Evolutionary conservation across 2,329 filamentous ascomycete species (phyloP), one percentile per base, ranked within the genome.

Genomic region (Leptographium radiaticola): DNA sequence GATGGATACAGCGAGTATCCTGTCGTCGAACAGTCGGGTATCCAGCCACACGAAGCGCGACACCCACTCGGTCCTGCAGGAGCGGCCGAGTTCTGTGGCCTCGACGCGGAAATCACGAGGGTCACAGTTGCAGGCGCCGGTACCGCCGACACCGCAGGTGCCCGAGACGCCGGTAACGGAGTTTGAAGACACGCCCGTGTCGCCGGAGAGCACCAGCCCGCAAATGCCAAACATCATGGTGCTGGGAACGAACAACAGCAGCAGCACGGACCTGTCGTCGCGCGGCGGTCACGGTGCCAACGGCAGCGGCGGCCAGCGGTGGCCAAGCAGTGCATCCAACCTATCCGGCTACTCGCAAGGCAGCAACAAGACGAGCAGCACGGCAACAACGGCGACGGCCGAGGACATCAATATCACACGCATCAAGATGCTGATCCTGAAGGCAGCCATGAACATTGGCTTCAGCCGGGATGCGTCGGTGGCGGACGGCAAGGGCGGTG

Each of bases 161-260:
- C 90, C 90, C 1, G 91, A 97, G 69, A 97, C 90, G 0, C 90
- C 90, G 0, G 91, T 91, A 0, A 97, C 90, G 6, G 89, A 96
- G 60, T 96, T 96, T 62, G 91, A 96, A 66, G 90, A 97, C 64
- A 89, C 86, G 0, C 84, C 87, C 5, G 80, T 89, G 45, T 94
- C 89, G 0, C 86, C 86, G 0, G 87, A 91, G 54, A 87, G 87
- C 59, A 80, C 84, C 46, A 84, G 79, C 9, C 80, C 84, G 0
- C 83, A 82, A 42, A 79, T 89, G 53, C 79, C 89, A 51, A 90
- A 89, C 7, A 94, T 95, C 63, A 95, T 96, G 60, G 76, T 95
- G 51, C 84, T 96, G 0, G 89, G 89, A 3, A 86, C 88, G 6
- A 76, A 74, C 38, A 56, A 58, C 31, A 56, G 40, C 47, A 77